Conservation (phyloP, 1,284 basidiomycete genomes). For the Cerioporus squamosus region DNA sequence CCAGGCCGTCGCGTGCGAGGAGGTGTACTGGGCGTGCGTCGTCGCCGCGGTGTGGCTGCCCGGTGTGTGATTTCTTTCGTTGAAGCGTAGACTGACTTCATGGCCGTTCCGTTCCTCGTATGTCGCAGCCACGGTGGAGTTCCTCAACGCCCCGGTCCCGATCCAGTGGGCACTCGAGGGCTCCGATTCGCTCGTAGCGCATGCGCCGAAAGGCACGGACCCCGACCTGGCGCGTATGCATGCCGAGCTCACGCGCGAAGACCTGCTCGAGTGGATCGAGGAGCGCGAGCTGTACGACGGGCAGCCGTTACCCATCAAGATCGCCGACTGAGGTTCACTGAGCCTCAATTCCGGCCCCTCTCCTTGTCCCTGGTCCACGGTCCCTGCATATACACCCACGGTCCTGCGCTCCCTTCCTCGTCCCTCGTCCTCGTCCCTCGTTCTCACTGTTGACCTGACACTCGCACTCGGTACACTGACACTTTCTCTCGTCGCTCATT, state of each 20-base stretch:
- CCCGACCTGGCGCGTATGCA: slow-evolving; percentile 14
- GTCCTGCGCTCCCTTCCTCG: background rate
- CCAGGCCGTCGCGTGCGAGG: slow-evolving; percentile 6
- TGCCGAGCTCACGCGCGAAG: slow-evolving; percentile 13
- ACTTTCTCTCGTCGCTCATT: background rate
- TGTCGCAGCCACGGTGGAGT: slow-evolving; percentile 13
- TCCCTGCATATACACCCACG: too few relatives aligned
- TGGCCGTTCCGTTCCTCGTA: slow-evolving; percentile 2
- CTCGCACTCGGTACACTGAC: background rate
- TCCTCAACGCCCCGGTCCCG: slow-evolving; percentile 6
- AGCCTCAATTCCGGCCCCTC: background rate
- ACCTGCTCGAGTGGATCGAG: slow-evolving; percentile 18
- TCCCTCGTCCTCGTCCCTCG: background rate
- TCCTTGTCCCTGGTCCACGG: background rate
- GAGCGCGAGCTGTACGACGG: slow-evolving; percentile 19
- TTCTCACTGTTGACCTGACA: background rate
- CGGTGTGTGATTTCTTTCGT: slow-evolving; percentile 9
- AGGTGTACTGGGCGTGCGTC: slow-evolving; percentile 13
- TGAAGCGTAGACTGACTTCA: background rate
- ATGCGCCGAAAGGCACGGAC: slow-evolving; percentile 13
- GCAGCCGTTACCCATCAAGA: slow-evolving; percentile 10
- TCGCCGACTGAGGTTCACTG: too few relatives aligned
- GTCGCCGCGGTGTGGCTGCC: slow-evolving; percentile 13
- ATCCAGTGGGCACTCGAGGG: slow-evolving; percentile 11
- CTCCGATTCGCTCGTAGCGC: slow-evolving; percentile 6